Base-by-base conservation (phyloP, 2,329 filamentous ascomycete species). In the Zymoseptoria passerinii region DNA sequence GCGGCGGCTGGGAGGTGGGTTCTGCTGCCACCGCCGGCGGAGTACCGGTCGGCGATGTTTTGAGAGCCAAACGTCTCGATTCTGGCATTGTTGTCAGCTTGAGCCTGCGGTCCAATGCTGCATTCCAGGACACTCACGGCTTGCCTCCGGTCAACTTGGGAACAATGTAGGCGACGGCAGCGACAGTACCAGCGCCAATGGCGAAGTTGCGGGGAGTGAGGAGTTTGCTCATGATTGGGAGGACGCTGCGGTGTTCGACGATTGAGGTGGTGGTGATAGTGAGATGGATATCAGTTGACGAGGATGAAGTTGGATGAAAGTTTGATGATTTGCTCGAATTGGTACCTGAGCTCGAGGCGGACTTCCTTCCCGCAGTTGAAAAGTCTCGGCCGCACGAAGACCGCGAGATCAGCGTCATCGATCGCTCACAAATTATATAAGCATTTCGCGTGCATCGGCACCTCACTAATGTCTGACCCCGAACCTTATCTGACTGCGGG, bases 61-160 rank as follows among this genome's bases (percentile, higher is more conserved):
- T 71, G 66, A 16, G 68, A 65, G 52, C 65, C 72, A 35, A 66
- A 70, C 2, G 72, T 74, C 53, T 73, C 64, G 60, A 74, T 69
- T 7, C 66, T 60, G 54, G 70, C 66, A 29, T 65, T 65, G 48
- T 18, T 23, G 9, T 52, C 10, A 52, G 50, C 27, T 8, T 9
- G 23, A 18, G 19, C 50, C 28, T 52, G 49, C 13, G 19, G 9
- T n/a, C 48, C 48, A 3, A 50, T 50, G 40, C 40, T 48, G 23
- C 23, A 23, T 23, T 48, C 40, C 48, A 52, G 4, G 8, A 52
- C n/a, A 52, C 50, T 28, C 29, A 52, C 50, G 23, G 23, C 50
- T 52, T 23, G 50, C 20, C 10, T n/a, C 16, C 13, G 27, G 57
- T 63, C 48, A 65, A 57, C 10, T 20, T 27, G 23, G 50, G 50